phyloP scores from a whole-genome alignment of 106 monocot species.

The Allium sativum region DNA sequence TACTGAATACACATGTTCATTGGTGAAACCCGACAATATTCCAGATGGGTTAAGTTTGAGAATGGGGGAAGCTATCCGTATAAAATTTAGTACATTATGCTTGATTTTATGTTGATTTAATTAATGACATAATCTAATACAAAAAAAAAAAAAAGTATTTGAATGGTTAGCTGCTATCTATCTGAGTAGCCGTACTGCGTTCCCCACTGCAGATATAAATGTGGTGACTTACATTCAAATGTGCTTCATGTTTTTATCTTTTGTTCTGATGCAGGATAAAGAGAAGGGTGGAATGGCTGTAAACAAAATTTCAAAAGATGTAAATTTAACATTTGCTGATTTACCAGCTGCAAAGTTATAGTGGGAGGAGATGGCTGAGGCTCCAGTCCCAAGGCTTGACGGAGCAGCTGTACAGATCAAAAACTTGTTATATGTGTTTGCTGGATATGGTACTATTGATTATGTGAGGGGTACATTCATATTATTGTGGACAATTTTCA shows the following conservation, averaged over 20 bases:
- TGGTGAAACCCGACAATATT: no score
- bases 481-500: no score
- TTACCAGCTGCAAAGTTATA: conserved; percentile 40
- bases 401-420: conserved; percentile 79
- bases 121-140: no score
- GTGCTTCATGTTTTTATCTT: neutral
- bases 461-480: conserved; percentile 38
- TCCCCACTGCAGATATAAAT: neutral
- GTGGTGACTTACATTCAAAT: neutral
- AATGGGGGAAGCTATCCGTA: no score
- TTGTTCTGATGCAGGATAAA: conserved; percentile 11
- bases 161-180: no score
- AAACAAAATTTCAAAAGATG: conserved; percentile 6
- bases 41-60: no score
- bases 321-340: conserved; percentile 56
- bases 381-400: conserved; percentile 80
- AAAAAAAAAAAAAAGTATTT: no score
- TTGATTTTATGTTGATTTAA: no score
- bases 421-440: conserved; percentile 74
- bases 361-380: conserved; percentile 84
- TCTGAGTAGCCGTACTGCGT: no score
- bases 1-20: no score
- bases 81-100: no score
- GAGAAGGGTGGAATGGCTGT: conserved; percentile 3
- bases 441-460: conserved; percentile 81